These are phyloP conservation scores for Sisymbrium altissimum DNA, from an alignment of 345 rosid genomes.

Conservation along the genomic window DNA sequence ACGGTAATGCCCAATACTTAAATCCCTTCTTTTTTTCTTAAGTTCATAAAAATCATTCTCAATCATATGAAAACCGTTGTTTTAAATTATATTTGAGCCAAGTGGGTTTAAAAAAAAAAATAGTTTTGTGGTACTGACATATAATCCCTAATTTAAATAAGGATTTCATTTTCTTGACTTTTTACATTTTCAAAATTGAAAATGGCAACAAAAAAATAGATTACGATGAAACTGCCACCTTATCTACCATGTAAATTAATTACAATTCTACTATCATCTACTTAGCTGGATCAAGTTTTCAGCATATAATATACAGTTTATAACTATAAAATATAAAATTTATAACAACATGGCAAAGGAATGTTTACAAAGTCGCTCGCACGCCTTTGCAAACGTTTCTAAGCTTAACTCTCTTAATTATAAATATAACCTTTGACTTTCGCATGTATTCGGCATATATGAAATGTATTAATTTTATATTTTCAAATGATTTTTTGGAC, in stretches of 20 bases:
- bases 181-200: neutral
- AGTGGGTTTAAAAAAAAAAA: neutral
- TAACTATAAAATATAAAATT: neutral
- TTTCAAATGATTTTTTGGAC: neutral
- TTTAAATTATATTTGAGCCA: neutral
- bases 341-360: slow-evolving; percentile 11
- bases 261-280: slow-evolving; percentile 10
- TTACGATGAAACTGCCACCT: slow-evolving; percentile 11
- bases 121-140: neutral
- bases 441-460: neutral
- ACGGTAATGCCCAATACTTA: neutral
- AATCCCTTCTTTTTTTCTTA: neutral
- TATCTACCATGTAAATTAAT: neutral
- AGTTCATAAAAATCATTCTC: neutral
- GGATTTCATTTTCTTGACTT: neutral
- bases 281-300: slow-evolving; percentile 20
- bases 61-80: neutral
- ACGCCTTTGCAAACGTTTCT: slow-evolving; percentile 21
- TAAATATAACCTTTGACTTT: slow-evolving; percentile 16
- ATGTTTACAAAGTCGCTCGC: slow-evolving; percentile 31
- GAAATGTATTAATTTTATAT: neutral
- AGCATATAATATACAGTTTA: neutral
- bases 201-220: neutral
- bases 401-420: slow-evolving; percentile 1
- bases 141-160: neutral